Conservation (phyloP, 306 rosid genomes). For the Castanea mollissima region DNA sequence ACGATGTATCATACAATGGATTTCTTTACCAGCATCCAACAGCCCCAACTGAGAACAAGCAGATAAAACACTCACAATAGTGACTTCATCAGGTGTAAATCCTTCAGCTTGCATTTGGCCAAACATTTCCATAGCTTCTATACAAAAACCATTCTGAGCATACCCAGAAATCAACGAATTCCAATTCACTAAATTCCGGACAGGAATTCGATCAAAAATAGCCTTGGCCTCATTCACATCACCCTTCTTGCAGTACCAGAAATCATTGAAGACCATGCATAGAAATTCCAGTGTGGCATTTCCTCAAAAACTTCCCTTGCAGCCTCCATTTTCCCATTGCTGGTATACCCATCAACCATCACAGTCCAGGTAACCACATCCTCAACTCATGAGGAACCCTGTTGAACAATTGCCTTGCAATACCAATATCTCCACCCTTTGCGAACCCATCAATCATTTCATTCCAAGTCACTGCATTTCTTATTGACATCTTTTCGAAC, state of each 20-base stretch:
- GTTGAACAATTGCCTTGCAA: slow-evolving; percentile 55
- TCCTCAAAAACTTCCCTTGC: slow-evolving; percentile 58
- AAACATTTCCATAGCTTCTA: slow-evolving; percentile 55
- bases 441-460: slow-evolving; percentile 73
- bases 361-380: slow-evolving; percentile 68
- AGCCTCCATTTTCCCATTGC: slow-evolving; percentile 61
- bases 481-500: slow-evolving; percentile 47
- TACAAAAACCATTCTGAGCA: slow-evolving; percentile 54
- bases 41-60: slow-evolving; percentile 65
- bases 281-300: slow-evolving; percentile 59
- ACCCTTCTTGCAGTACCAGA: slow-evolving; percentile 64
- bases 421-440: slow-evolving; percentile 41
- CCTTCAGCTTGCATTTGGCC: slow-evolving; percentile 48
- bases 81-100: slow-evolving; percentile 51
- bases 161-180: slow-evolving; percentile 76
- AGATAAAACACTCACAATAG: slow-evolving; percentile 58
- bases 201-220: slow-evolving; percentile 37
- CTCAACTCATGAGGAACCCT: slow-evolving; percentile 45
- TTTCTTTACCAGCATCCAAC: slow-evolving; percentile 50
- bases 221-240: slow-evolving; percentile 42
- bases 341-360: slow-evolving; percentile 71
- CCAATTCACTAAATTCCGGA: slow-evolving; percentile 65
- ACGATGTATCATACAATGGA: slow-evolving; percentile 40
- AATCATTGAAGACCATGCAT: slow-evolving; percentile 72
- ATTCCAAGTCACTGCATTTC: slow-evolving; percentile 56